Conservation (phyloP, 1,139 yeast genomes). For the Scheffersomyces segobiensis region DNA sequence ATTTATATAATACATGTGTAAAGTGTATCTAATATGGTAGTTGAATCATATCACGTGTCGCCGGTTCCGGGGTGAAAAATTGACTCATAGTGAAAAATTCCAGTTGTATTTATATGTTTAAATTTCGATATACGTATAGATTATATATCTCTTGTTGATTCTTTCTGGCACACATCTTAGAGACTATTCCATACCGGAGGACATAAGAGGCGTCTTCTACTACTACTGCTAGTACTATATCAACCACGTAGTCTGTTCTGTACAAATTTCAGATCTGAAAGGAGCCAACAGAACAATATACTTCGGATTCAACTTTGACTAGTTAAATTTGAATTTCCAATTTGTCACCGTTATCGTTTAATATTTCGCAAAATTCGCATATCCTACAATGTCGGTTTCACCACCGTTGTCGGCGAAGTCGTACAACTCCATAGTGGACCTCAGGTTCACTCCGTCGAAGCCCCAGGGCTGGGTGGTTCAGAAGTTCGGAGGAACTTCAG, state of each 20-base stretch:
- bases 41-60: neutral
- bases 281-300: neutral
- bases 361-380: neutral
- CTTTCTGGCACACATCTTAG: neutral
- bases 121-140: neutral
- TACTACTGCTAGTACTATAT: neutral
- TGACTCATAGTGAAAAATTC: neutral
- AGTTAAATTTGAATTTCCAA: neutral
- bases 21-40: neutral
- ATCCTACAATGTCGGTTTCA: conserved; percentile 4
- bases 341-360: too few relatives aligned
- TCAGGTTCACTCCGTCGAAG: conserved; percentile 21
- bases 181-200: neutral
- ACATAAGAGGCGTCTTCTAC: neutral
- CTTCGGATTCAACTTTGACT: neutral
- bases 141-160: neutral
- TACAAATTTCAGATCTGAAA: neutral
- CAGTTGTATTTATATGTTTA: neutral
- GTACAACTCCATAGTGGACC: conserved; percentile 46
- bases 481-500: conserved; percentile 97
- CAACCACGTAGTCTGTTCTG: neutral
- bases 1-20: neutral
- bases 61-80: neutral
- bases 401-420: conserved; percentile 20
- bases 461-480: conserved; percentile 77